phyloP scores from a whole-genome alignment of 2,329 filamentous ascomycete species.

The Calonectria multiphialidica region DNA sequence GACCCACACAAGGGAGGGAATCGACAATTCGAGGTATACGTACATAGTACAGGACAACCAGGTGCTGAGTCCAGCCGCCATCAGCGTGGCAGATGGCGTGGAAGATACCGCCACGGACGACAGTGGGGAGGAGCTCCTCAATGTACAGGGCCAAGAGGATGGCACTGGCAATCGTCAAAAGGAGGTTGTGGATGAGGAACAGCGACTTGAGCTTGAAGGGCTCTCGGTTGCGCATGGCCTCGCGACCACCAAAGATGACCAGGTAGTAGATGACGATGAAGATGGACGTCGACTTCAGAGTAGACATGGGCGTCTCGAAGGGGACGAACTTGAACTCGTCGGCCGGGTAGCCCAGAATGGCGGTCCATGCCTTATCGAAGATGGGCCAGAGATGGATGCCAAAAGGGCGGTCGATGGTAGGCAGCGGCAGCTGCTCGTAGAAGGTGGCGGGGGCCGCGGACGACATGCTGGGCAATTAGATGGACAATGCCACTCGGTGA shows the following conservation, averaged over 20 bases:
- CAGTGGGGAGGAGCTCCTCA: conserved; percentile 89
- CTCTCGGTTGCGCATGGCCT: conserved; percentile 89
- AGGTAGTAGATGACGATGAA: conserved; percentile 92
- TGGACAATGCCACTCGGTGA: conserved; percentile 24
- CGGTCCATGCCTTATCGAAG: conserved; percentile 88
- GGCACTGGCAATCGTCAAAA: conserved; percentile 87
- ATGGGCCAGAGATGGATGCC: conserved; percentile 93
- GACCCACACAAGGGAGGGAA: conserved; percentile 8
- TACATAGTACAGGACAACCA: conserved; percentile 98
- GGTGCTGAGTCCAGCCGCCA: conserved; percentile 93
- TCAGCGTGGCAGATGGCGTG: conserved; percentile 83
- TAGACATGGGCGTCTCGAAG: conserved; percentile 90
- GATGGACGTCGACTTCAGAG: conserved; percentile 83
- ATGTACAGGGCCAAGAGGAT: conserved; percentile 86
- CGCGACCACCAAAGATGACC: conserved; percentile 92
- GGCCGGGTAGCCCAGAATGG: conserved; percentile 82
- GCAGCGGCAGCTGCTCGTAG: conserved; percentile 72
- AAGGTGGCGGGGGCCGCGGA: conserved; percentile 57
- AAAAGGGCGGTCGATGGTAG: conserved; percentile 91
- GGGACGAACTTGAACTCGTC: conserved; percentile 88
- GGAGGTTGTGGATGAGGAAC: conserved; percentile 97
- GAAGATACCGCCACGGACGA: conserved; percentile 87
- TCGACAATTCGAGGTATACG: conserved; percentile 50
- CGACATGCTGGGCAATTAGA: conserved; percentile 50
- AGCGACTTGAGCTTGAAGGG: conserved; percentile 88